Evolutionary conservation across 2,329 filamentous ascomycete genomes (phyloP), one percentile per base, ranked within the genome.

Genomic region (Botryotinia globosa): DNA sequence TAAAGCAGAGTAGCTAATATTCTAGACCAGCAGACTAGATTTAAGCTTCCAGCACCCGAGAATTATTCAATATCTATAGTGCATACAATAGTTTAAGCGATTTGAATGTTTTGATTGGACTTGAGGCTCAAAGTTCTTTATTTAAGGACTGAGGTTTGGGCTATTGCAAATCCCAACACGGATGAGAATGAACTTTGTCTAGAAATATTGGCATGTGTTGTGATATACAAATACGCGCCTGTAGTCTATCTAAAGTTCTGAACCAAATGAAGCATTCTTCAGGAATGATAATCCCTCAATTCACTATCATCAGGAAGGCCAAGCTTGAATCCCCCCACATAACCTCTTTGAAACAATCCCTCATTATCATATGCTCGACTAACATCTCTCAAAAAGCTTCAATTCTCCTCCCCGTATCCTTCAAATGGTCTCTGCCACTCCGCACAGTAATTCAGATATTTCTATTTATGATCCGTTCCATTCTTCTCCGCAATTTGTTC

Each of bases 391-490:
- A 77, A 65, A 48, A 76, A 76, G n/a, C 42, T 48, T 64, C 42
- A 54, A 68, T 79, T 77, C 58, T 77, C 74, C 69, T 74, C 75
- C 6, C 80, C 78, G 75, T 81, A 80, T 25, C 79, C 73, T 45
- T 78, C 74, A 71, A 81, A 78, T 4, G 78, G 77, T 37, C 73
- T 76, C 74, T 81, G 80, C 74, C 77, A 77, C 48, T 76, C 69
- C 32, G 73, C 78, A 48, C 79, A 79, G 74, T 81, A 80, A 68
- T 80, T 82, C 58, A 79, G 59, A 63, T 79, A 81, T 68, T 74
- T 77, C 71, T 75, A 79, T 18, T 66, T 75, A 75, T 79, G 73
- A n/a, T 34, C 74, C 48, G 71, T 81, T 44, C 72, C 73, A 34
- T 76, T 75, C 22, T 77, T 56, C 16, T 54, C 42, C 9, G 82